Evolutionary conservation across 768 basidiomycete species (phyloP).

Genomic region (Lyophyllum atratum): DNA sequence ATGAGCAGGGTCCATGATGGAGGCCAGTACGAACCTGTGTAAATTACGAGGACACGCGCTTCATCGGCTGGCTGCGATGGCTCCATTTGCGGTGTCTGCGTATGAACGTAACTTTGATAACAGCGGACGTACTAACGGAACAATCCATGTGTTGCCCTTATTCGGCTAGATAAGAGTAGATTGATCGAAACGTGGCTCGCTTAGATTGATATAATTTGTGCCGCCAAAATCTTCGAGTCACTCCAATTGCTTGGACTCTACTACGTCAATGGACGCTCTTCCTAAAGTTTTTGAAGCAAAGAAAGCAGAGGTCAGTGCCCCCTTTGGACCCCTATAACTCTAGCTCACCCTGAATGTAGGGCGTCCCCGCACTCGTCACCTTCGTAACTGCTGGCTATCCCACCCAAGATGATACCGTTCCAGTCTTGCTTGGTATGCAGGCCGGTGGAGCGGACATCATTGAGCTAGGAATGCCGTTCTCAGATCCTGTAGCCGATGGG

Average conservation of each 20-base stretch:
- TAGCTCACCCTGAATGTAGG: constrained; percentile 34
- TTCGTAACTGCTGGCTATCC: constrained; percentile 97
- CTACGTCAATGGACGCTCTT: constrained; percentile 65
- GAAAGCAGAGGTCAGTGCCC: constrained; percentile 48
- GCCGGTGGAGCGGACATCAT: constrained; percentile 92
- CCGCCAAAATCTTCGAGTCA: constrained; percentile 14
- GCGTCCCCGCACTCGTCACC: constrained; percentile 68
- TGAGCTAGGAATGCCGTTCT: constrained; percentile 94
- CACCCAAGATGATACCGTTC: constrained; percentile 74
- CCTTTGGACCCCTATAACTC: background rate
- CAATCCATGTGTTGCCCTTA: background rate
- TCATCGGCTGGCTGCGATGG: constrained; percentile 56
- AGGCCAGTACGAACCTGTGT: constrained; percentile 53
- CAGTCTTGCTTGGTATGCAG: constrained; percentile 89
- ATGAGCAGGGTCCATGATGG: background rate
- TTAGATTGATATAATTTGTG: constrained; percentile 16
- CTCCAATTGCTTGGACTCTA: constrained; percentile 18
- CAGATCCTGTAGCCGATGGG: constrained; percentile 96
- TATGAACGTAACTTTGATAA: background rate
- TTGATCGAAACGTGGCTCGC: constrained; percentile 28
- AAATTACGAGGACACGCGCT: constrained; percentile 82
- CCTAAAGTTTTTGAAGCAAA: constrained; percentile 71
- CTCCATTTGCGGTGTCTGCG: constrained; percentile 43
- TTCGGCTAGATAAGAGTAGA: constrained; percentile 9
- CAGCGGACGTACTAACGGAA: background rate